A percentile compares a stretch with the other conserved stretches of the same genome.
These are phyloP conservation scores for Boletus rubropictus DNA, from an alignment of 768 basidiomycete genomes.

Conservation along the genomic window DNA sequence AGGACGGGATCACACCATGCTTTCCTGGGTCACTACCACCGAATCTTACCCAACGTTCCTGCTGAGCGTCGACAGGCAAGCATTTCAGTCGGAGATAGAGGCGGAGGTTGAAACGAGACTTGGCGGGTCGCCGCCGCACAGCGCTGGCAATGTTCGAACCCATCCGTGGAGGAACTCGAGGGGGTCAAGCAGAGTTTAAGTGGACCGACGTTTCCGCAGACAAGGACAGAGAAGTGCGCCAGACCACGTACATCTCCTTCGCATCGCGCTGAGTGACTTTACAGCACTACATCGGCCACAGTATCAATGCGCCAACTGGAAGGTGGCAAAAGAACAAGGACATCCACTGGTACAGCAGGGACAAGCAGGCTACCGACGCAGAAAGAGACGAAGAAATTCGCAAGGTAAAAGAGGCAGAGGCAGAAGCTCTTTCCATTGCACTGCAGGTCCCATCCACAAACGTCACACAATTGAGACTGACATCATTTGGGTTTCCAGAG, in stretches of 20 bases:
- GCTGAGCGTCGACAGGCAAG: no score
- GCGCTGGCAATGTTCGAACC: constrained; percentile 61
- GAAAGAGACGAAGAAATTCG: constrained; percentile 69
- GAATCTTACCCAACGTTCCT: constrained; percentile 3
- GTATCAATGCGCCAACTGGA: constrained; percentile 90
- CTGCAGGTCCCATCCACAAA: constrained; percentile 45
- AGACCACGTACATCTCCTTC: neutral
- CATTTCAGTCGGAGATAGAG: constrained; percentile 18
- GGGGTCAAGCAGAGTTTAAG: constrained; percentile 89
- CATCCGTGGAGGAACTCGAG: constrained; percentile 81
- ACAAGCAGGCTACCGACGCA: constrained; percentile 36
- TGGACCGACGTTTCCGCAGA: constrained; percentile 88
- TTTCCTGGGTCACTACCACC: constrained; percentile 2
- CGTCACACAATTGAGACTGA: constrained; percentile 1
- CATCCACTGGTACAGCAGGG: constrained; percentile 90
- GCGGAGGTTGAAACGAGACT: constrained; percentile 13
- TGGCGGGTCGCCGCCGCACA: neutral
- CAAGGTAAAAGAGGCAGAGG: constrained; percentile 81
- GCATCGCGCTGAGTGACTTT: constrained; percentile 1
- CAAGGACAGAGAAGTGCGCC: constrained; percentile 81
- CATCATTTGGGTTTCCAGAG: constrained; percentile 40
- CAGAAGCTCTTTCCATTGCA: constrained; percentile 78
- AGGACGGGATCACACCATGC: neutral
- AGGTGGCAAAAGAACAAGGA: constrained; percentile 98
- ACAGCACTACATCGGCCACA: constrained; percentile 92